Percentiles rank a stretch among this genome's conserved stretches.
Conservation (phyloP, 192 early-diverging fungal species). For the Rhizophlyctis rosea region DNA sequence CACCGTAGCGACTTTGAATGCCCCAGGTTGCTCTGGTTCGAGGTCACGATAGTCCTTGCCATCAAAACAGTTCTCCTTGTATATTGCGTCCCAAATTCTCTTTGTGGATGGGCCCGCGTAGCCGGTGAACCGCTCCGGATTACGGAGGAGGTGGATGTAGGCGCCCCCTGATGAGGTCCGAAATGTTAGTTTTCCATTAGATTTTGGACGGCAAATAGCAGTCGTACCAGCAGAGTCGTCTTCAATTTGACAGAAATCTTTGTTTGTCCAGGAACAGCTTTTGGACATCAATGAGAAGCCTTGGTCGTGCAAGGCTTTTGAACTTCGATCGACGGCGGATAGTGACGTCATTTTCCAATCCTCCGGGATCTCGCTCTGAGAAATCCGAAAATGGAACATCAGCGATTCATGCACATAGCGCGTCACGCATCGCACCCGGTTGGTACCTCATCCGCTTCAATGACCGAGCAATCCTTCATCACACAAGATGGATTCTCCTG, state of each 20-base stretch:
- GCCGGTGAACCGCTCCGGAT: constrained; percentile 96
- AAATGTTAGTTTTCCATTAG: too few species aligned
- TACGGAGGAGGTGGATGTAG: constrained; percentile 85
- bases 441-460: constrained; percentile 72
- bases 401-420: not conserved
- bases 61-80: constrained; percentile 96
- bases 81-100: constrained; percentile 94
- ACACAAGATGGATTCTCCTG: constrained; percentile 76
- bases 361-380: constrained; percentile 45
- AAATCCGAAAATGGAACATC: not conserved
- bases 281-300: constrained; percentile 37
- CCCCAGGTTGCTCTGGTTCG: constrained; percentile 3
- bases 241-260: constrained; percentile 88
- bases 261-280: constrained; percentile 39
- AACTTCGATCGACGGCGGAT: constrained; percentile 59
- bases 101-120: constrained; percentile 86
- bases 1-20: not conserved
- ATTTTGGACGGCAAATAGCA: too few species aligned
- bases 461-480: constrained; percentile 80
- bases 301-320: constrained; percentile 44
- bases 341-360: constrained; percentile 55
- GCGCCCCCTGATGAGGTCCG: constrained; percentile 65
- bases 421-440: too few species aligned
- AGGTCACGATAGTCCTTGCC: constrained; percentile 21
- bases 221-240: constrained; percentile 66